These are phyloP conservation scores for Podaxis carcinomalis DNA, from an alignment of 768 basidiomycete genomes.

Conservation along the genomic window DNA sequence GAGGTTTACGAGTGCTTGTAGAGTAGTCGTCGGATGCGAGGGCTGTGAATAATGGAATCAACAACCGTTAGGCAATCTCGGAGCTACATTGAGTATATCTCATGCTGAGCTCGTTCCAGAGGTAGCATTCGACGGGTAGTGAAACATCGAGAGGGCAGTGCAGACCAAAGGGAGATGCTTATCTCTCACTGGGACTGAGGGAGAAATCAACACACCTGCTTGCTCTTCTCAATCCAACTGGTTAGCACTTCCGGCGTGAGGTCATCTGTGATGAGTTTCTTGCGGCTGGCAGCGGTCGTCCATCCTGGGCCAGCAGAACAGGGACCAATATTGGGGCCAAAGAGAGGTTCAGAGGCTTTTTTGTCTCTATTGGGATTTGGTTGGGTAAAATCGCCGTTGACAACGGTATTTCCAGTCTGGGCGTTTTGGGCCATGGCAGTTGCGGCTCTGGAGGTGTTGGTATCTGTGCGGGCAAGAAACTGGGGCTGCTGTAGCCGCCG, in stretches of 20 bases:
- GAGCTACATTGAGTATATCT: background rate
- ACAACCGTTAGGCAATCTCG: background rate
- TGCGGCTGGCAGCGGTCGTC: conserved; percentile 39
- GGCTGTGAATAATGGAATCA: conserved; percentile 37
- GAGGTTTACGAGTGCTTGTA: conserved; percentile 92
- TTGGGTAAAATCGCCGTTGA: background rate
- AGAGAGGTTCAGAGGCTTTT: conserved; percentile 76
- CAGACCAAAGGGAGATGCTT: background rate
- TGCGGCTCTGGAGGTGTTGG: conserved; percentile 42
- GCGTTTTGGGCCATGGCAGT: conserved; percentile 42
- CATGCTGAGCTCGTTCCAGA: background rate
- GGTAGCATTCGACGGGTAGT: background rate
- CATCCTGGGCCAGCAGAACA: conserved; percentile 66
- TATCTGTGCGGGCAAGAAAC: conserved; percentile 48
- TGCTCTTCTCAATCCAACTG: conserved; percentile 82
- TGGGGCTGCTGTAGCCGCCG: conserved; percentile 47
- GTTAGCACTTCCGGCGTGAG: conserved; percentile 81
- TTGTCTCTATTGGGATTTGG: conserved; percentile 35
- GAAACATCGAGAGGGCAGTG: background rate
- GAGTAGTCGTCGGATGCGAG: conserved; percentile 83
- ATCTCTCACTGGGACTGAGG: background rate
- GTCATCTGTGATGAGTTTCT: conserved; percentile 45
- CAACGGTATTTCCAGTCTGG: conserved; percentile 15
- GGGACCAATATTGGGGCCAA: conserved; percentile 88
- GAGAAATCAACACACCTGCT: conserved; percentile 54